Conservation (phyloP, 192 early-diverging fungal species). For the Backusella tarrabulga region DNA sequence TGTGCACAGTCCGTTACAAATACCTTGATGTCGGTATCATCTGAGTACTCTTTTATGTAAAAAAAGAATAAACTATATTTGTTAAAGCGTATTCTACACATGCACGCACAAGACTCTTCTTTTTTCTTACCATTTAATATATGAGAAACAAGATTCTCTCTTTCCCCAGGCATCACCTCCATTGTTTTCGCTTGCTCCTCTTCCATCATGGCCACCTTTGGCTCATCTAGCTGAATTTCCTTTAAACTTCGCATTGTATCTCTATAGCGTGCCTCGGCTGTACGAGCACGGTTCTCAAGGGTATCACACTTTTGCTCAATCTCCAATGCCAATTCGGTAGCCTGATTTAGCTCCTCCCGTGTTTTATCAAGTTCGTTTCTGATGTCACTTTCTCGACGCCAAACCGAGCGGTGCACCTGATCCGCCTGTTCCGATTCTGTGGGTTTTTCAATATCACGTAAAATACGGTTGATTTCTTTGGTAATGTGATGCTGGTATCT, state of each 20-base stretch:
- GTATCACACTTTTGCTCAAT: slow-evolving; percentile 28
- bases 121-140: slow-evolving; percentile 34
- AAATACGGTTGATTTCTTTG: slow-evolving; percentile 78
- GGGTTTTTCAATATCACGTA: slow-evolving; percentile 68
- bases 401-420: slow-evolving; percentile 23
- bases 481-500: slow-evolving; percentile 78
- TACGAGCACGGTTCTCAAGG: slow-evolving; percentile 22
- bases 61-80: too few species aligned
- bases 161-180: neutral
- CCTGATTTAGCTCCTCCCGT: slow-evolving; percentile 21
- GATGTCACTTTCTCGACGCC: slow-evolving; percentile 40
- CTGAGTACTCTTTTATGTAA: slow-evolving; percentile 34
- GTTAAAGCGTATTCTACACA: neutral
- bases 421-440: slow-evolving; percentile 24
- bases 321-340: slow-evolving; percentile 23
- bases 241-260: slow-evolving; percentile 25
- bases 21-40: slow-evolving; percentile 65
- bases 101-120: neutral
- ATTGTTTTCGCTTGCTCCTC: neutral
- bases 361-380: slow-evolving; percentile 33
- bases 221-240: slow-evolving; percentile 14
- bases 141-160: slow-evolving; percentile 30
- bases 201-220: neutral
- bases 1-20: slow-evolving; percentile 66
- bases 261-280: slow-evolving; percentile 22